Percentiles rank a stretch among this genome's conserved stretches.
phyloP scores from a whole-genome alignment of 2,329 filamentous ascomycete species.

The Metarhizium anisopliae region DNA sequence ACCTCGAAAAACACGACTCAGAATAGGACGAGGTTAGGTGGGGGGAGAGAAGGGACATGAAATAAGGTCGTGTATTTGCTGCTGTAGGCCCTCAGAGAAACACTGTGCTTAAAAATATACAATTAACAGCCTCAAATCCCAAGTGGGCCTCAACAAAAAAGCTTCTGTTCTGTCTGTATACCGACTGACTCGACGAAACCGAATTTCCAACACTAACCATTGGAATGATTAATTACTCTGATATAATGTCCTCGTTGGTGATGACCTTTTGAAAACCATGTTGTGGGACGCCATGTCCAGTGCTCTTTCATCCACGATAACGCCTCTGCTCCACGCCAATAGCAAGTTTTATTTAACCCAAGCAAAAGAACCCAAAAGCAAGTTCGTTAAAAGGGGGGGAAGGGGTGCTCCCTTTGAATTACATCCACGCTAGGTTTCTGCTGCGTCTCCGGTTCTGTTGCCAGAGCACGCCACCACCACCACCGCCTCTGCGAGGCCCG shows the following conservation, averaged over 20 bases:
- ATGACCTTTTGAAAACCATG: too few relatives aligned
- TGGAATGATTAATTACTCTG: neutral
- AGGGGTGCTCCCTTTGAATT: constrained; percentile 5
- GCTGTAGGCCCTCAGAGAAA: neutral
- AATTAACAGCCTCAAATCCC: neutral
- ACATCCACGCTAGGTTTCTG: constrained; percentile 40
- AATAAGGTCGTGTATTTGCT: neutral
- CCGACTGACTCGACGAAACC: neutral
- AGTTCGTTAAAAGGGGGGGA: neutral
- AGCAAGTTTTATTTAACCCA: neutral
- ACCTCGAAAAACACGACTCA: neutral
- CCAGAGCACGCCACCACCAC: constrained; percentile 37
- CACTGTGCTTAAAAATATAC: neutral
- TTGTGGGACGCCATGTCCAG: neutral
- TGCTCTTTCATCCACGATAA: neutral
- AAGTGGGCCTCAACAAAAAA: neutral
- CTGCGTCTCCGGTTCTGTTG: constrained; percentile 43
- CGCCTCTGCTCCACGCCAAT: constrained; percentile 1
- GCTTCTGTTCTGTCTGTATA: neutral
- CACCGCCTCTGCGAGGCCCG: constrained; percentile 19
- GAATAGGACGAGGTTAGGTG: neutral
- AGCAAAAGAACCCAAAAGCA: neutral
- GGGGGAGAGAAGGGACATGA: too few relatives aligned
- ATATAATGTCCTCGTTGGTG: too few relatives aligned
- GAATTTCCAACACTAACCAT: neutral